Base-by-base conservation (phyloP, 2,329 filamentous ascomycete species). In the Colletotrichum sp. region DNA sequence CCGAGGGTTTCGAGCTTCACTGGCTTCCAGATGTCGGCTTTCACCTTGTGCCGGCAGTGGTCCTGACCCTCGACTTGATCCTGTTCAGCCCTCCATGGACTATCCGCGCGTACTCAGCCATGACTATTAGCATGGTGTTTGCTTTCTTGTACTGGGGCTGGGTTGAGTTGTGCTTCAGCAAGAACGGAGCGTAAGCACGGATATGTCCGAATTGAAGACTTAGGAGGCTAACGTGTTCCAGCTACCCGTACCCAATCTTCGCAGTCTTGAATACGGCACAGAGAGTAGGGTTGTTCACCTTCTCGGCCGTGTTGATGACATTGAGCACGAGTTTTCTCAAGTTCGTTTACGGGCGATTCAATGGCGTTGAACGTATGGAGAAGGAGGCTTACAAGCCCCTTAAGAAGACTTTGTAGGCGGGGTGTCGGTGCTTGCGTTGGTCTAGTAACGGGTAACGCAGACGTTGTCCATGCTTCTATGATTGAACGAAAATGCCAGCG, bases 191-290 rank as follows among this genome's bases (percentile, higher is more conserved):
- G 91, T 92, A 81, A 82, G 90, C 85, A 39, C 32, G 26, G 60
- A 36, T 28, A 18, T 21, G 59, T 32, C 21, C 16, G 24, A 36
- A 26, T 62, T 62, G 36, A 62, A 18, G 57, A 62, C 64, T 4
- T 88, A 84, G 79, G 59, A 59, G 32, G 49, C 70, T 80, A 64
- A 79, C 73, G 16, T 36, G 30, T 12, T 49, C 57, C 69, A 94
- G 93, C 88, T 98, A 98, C 80, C 95, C 96, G 1, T 98, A 98
- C 83, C 96, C 96, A 2, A 89, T 98, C 30, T 96, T 98, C 78
- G 92, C 88, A 10, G 82, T 94, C 60, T 86, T 98, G 57, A 89
- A 88, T 66, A 94, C 92, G 0, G 82, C 86, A 65, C 93, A 95
- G 81, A 90, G 96, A 24, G 86, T 92, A 10, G 85, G 90, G 1